Evolutionary conservation across 306 rosid species (phyloP).

Genomic region (Medicago truncatula): DNA sequence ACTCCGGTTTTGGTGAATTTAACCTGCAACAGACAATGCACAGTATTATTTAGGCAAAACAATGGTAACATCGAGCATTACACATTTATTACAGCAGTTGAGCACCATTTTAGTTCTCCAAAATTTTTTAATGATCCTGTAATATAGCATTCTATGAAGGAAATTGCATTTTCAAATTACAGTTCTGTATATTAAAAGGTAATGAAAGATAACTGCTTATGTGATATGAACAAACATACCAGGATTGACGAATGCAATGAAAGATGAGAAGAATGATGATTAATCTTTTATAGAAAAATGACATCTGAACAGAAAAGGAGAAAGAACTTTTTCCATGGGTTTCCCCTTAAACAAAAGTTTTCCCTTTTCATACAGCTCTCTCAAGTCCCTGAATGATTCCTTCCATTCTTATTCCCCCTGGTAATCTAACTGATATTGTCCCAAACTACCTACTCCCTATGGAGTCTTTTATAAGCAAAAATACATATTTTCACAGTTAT

Average conservation of each 20-base stretch:
- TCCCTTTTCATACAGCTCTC: no score
- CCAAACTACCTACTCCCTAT: no score
- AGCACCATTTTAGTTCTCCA: background rate
- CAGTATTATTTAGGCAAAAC: constrained; percentile 30
- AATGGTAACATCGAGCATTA: background rate
- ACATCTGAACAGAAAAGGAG: no score
- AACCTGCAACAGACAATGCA: constrained; percentile 56
- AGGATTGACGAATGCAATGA: background rate
- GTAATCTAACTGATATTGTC: background rate
- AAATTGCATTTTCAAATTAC: constrained; percentile 27
- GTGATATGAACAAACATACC: background rate
- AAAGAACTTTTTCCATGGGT: no score
- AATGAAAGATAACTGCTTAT: no score
- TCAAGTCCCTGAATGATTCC: no score
- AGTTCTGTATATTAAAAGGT: background rate
- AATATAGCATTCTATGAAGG: constrained; percentile 6
- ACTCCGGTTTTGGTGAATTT: constrained; percentile 63
- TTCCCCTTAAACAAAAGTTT: no score
- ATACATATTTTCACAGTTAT: no score
- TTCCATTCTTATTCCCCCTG: background rate
- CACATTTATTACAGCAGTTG: background rate
- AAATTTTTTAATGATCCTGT: background rate
- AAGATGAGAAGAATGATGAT: background rate
- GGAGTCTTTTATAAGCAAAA: no score
- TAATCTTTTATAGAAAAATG: background rate